Conservation (phyloP, 768 basidiomycete species). For the Phlebiopsis flavidoalba region DNA sequence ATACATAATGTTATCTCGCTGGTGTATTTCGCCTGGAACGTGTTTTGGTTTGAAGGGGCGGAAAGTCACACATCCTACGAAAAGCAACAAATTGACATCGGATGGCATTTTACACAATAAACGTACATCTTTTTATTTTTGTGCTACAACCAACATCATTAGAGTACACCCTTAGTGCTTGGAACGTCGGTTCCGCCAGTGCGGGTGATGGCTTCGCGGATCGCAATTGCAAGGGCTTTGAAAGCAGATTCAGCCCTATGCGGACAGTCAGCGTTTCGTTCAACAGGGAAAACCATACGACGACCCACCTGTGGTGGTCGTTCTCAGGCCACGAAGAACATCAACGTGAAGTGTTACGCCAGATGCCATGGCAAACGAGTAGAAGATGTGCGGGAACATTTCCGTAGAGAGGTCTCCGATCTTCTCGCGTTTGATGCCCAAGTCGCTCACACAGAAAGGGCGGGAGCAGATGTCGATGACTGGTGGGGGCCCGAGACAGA, state of each 20-base stretch:
- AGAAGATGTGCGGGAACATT: slow-evolving; percentile 97
- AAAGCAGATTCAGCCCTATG: slow-evolving; percentile 92
- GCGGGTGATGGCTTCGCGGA: slow-evolving; percentile 87
- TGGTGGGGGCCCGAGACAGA: slow-evolving; percentile 84
- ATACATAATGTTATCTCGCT: not conserved
- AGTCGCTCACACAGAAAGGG: slow-evolving; percentile 90
- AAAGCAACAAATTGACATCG: not conserved
- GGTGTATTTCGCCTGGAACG: not conserved
- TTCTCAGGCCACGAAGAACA: slow-evolving; percentile 91
- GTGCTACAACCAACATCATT: slow-evolving; percentile 6
- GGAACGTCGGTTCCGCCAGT: slow-evolving; percentile 91
- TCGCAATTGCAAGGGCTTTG: slow-evolving; percentile 94
- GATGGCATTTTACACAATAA: not conserved
- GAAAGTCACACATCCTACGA: not conserved
- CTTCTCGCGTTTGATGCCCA: slow-evolving; percentile 85
- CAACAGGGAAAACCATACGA: not conserved
- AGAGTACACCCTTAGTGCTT: slow-evolving; percentile 94
- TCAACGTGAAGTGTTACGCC: slow-evolving; percentile 94
- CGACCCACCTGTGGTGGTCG: slow-evolving; percentile 88
- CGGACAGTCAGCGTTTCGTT: not conserved
- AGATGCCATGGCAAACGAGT: slow-evolving; percentile 96
- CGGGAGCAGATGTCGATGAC: slow-evolving; percentile 98
- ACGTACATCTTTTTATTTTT: not conserved
- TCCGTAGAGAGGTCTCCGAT: slow-evolving; percentile 94
- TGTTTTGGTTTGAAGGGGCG: not conserved